Evolutionary conservation across 2,329 filamentous ascomycete genomes (phyloP).

Genomic region (Verticillium albo-atrum): DNA sequence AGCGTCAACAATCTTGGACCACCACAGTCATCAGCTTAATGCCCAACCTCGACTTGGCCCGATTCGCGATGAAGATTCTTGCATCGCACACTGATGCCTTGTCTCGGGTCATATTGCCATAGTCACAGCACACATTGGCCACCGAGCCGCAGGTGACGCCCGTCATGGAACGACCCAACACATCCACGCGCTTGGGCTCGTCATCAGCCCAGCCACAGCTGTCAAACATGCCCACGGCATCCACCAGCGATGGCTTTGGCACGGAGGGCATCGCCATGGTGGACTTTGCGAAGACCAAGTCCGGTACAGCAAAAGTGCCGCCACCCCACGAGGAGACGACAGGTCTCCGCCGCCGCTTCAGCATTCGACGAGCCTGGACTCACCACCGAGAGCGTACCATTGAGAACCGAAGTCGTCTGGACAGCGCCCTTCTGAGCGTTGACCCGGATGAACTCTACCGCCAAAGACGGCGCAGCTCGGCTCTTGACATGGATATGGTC

Average conservation of each 20-base stretch:
- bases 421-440: not conserved
- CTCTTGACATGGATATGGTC: conserved; percentile 22
- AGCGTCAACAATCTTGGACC: not conserved
- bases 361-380: not conserved
- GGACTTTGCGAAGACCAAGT: not conserved
- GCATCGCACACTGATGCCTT: not conserved
- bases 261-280: not conserved
- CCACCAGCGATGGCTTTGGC: not conserved
- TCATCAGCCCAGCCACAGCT: not conserved
- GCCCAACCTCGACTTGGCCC: not conserved
- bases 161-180: not conserved
- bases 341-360: not conserved
- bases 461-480: not conserved
- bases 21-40: not conserved
- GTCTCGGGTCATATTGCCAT: not conserved
- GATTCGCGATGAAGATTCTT: not conserved
- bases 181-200: not conserved
- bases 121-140: not conserved
- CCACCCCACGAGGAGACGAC: not conserved
- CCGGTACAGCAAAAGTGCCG: not conserved
- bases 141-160: not conserved
- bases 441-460: not conserved
- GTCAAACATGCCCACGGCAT: not conserved
- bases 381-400: not conserved
- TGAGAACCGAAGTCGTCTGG: not conserved